phyloP scores from a whole-genome alignment of 2,329 filamentous ascomycete species.

The Botrytis deweyae region DNA sequence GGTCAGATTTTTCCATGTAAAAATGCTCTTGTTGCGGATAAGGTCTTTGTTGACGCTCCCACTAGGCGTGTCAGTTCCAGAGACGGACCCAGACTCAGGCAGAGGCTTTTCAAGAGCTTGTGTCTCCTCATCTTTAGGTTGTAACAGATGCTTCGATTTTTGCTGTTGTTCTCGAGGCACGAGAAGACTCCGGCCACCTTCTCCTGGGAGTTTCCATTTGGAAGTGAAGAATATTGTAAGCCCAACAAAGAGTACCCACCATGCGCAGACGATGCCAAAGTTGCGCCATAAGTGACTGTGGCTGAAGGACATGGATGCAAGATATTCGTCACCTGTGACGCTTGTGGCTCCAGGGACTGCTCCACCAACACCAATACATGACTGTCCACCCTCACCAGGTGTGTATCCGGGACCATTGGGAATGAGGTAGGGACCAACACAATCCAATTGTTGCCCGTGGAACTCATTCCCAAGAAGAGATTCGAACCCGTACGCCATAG shows the following conservation, averaged over 20 bases:
- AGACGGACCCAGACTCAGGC: conserved; percentile 68
- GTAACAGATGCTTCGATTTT: conserved; percentile 30
- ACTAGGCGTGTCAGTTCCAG: background rate
- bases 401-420: background rate
- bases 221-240: conserved; percentile 58
- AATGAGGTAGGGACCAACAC: background rate
- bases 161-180: conserved; percentile 58
- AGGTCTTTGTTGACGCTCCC: background rate
- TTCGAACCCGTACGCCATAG: conserved; percentile 69
- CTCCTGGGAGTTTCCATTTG: conserved; percentile 54
- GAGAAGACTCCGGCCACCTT: conserved; percentile 54
- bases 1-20: background rate
- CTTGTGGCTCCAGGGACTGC: conserved; percentile 45
- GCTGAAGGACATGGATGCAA: conserved; percentile 54
- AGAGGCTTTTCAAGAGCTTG: conserved; percentile 45
- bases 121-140: conserved; percentile 51
- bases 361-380: background rate
- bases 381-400: background rate
- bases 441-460: conserved; percentile 46
- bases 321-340: conserved; percentile 58
- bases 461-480: conserved; percentile 71
- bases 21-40: background rate
- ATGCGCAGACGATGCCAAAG: conserved; percentile 61
- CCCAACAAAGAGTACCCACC: conserved; percentile 58
- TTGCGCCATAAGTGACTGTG: conserved; percentile 57